Percentiles rank a stretch among this genome's conserved stretches.
These are phyloP conservation scores for Reutealis trisperma DNA, from an alignment of 345 rosid genomes.

Conservation along the genomic window DNA sequence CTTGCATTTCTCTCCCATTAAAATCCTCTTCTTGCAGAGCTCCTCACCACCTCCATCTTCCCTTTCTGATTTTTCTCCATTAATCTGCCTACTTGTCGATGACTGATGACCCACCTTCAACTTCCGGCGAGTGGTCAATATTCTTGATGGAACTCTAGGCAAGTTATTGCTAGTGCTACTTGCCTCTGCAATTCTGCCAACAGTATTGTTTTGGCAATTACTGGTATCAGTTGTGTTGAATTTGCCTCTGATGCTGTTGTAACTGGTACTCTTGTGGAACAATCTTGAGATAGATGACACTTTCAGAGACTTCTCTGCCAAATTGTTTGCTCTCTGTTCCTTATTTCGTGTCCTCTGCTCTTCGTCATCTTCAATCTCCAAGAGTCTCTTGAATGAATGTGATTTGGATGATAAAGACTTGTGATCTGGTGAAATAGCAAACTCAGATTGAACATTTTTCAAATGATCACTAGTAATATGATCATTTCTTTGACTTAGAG, in stretches of 20 bases:
- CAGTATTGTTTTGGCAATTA: background rate
- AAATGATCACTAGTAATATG: too few relatives aligned
- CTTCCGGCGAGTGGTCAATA: constrained; percentile 22
- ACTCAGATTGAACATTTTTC: background rate
- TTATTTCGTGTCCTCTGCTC: background rate
- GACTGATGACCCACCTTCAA: constrained; percentile 23
- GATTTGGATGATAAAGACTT: background rate
- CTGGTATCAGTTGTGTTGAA: background rate
- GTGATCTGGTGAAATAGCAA: too few relatives aligned
- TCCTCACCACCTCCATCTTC: constrained; percentile 24
- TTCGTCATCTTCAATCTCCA: constrained; percentile 12
- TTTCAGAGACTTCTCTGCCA: background rate
- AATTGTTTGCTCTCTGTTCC: background rate
- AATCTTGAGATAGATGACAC: constrained; percentile 9
- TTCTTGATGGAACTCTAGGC: constrained; percentile 26
- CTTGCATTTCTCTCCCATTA: constrained; percentile 66
- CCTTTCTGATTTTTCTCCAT: constrained; percentile 3
- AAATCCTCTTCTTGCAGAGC: constrained; percentile 71
- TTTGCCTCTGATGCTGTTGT: background rate
- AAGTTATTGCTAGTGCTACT: background rate
- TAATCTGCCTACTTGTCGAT: background rate
- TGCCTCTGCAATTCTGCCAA: background rate
- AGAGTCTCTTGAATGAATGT: constrained; percentile 9
- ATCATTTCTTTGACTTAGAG: background rate
- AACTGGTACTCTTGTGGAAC: background rate